Percentiles rank a stretch among this genome's conserved stretches.
phyloP scores from a whole-genome alignment of 495 filamentous ascomycete species.

The Talaromyces trachyspermus region DNA sequence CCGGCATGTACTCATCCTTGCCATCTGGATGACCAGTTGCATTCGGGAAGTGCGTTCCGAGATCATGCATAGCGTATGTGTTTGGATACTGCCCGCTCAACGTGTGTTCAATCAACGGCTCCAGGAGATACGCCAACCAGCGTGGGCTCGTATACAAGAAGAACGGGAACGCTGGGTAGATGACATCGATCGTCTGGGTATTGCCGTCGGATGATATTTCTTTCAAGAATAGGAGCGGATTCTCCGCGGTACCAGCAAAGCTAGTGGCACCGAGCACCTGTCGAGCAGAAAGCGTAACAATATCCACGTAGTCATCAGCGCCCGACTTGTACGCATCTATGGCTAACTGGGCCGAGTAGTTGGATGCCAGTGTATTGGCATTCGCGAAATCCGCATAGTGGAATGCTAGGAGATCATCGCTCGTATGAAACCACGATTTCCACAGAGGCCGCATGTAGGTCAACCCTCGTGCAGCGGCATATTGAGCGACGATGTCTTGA shows the following conservation, averaged over 20 bases:
- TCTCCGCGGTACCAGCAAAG: constrained; percentile 79
- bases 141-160: constrained; percentile 90
- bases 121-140: constrained; percentile 85
- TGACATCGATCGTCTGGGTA: constrained; percentile 93
- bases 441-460: constrained; percentile 83
- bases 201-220: constrained; percentile 96
- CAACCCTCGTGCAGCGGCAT: constrained; percentile 71
- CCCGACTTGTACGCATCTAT: constrained; percentile 62
- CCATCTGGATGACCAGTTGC: constrained; percentile 85
- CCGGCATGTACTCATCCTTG: constrained; percentile 91
- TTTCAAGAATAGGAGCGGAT: constrained; percentile 83
- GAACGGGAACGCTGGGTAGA: constrained; percentile 92
- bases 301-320: constrained; percentile 69
- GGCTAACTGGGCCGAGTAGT: constrained; percentile 74
- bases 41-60: constrained; percentile 86
- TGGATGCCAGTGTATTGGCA: constrained; percentile 54
- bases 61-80: constrained; percentile 86
- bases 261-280: constrained; percentile 86
- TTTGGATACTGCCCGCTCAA: constrained; percentile 88
- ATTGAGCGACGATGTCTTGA: constrained; percentile 81
- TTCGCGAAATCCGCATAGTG: constrained; percentile 69
- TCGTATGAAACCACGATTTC: constrained; percentile 62
- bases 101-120: constrained; percentile 87
- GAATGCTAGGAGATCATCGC: constrained; percentile 59
- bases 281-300: constrained; percentile 80